These are phyloP conservation scores for Larix kaempferi DNA, from an alignment of 75 land plant species.

Conservation along the genomic window DNA sequence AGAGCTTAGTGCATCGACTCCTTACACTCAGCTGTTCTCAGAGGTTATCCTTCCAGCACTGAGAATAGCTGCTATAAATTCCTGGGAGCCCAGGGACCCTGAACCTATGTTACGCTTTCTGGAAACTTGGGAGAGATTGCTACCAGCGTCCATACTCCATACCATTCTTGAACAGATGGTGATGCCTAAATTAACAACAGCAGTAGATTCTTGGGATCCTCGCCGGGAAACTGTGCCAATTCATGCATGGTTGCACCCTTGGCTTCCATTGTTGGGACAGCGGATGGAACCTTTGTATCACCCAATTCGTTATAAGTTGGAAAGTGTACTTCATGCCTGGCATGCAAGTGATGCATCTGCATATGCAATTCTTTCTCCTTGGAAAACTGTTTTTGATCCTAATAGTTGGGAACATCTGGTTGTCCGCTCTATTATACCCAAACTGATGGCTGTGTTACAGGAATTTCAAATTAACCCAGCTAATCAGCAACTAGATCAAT, in stretches of 20 bases:
- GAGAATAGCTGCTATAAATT: constrained; percentile 71
- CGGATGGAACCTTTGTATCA: constrained; percentile 75
- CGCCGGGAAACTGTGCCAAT: constrained; percentile 80
- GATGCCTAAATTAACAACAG: constrained; percentile 74
- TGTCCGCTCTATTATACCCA: constrained; percentile 78
- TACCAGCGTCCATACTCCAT: constrained; percentile 70
- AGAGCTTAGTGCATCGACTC: constrained; percentile 32
- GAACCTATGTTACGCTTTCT: constrained; percentile 88
- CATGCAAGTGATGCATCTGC: constrained; percentile 93
- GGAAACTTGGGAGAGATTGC: constrained; percentile 83
- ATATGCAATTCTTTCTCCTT: constrained; percentile 76
- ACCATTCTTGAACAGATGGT: constrained; percentile 66
- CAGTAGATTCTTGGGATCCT: constrained; percentile 96
- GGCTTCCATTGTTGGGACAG: constrained; percentile 81
- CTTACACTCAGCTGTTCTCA: constrained; percentile 72
- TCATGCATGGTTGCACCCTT: constrained; percentile 97
- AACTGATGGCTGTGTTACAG: constrained; percentile 67
- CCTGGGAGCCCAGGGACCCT: constrained; percentile 91
- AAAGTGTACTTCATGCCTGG: constrained; percentile 84
- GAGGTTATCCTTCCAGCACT: constrained; percentile 84
- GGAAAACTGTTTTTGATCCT: constrained; percentile 93
- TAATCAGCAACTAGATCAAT: constrained; percentile 72
- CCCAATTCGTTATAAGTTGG: constrained; percentile 71
- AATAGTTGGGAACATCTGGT: constrained; percentile 88
- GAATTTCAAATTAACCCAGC: constrained; percentile 83